Evolutionary conservation across 768 basidiomycete species (phyloP).

Genomic region (Mycena vitilis): DNA sequence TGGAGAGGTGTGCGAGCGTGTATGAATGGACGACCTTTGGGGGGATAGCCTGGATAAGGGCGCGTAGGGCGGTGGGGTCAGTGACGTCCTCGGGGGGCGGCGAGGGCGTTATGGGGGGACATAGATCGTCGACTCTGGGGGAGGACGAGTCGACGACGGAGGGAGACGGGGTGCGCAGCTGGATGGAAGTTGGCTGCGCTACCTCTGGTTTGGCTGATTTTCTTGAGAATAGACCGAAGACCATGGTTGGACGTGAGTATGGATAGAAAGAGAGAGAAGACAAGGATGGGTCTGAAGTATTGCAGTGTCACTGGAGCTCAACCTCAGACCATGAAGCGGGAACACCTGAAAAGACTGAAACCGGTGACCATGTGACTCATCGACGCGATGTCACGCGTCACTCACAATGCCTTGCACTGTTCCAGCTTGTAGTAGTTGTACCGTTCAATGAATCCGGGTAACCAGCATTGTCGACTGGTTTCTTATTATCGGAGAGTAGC

Average conservation of each 20-base stretch:
- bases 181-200: conserved; percentile 36
- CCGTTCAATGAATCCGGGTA: too few relatives aligned
- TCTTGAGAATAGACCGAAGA: conserved; percentile 32
- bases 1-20: conserved; percentile 62
- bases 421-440: too few relatives aligned
- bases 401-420: too few relatives aligned
- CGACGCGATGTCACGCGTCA: too few relatives aligned
- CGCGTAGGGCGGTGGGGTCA: conserved; percentile 57
- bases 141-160: conserved; percentile 51
- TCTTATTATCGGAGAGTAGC: too few relatives aligned
- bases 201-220: conserved; percentile 26
- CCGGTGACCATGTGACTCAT: too few relatives aligned
- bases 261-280: neutral
- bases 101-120: conserved; percentile 52
- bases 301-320: conserved; percentile 28
- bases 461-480: too few relatives aligned
- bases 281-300: too few relatives aligned
- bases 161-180: conserved; percentile 67
- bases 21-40: conserved; percentile 75
- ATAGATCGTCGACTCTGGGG: conserved; percentile 45
- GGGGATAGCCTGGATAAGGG: conserved; percentile 70
- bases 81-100: conserved; percentile 46
- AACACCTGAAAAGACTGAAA: too few relatives aligned
- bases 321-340: too few relatives aligned
- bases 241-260: conserved; percentile 19